phyloP scores from a whole-genome alignment of 768 basidiomycete species.

The Strobilomyces dryophilus region DNA sequence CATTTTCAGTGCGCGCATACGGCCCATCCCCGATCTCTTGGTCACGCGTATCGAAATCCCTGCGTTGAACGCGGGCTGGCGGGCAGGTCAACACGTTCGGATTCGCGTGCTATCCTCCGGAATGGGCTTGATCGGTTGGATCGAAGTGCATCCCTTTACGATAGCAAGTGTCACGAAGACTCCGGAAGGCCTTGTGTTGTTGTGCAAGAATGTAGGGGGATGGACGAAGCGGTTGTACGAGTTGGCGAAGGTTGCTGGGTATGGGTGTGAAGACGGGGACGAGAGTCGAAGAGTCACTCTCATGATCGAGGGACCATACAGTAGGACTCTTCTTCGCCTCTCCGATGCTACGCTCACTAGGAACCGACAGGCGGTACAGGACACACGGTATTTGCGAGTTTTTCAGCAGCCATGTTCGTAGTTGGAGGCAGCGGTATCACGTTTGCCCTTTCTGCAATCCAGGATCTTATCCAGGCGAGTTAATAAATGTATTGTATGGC shows the following conservation, averaged over 20 bases:
- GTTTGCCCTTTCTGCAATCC: slow-evolving; percentile 46
- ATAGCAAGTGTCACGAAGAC: slow-evolving; percentile 42
- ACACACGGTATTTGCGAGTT: slow-evolving; percentile 45
- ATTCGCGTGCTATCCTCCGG: slow-evolving; percentile 41
- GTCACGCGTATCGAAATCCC: slow-evolving; percentile 47
- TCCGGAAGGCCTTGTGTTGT: slow-evolving; percentile 43
- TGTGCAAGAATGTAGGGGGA: slow-evolving; percentile 47
- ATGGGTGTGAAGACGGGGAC: slow-evolving; percentile 27
- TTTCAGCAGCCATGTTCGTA: slow-evolving; percentile 51
- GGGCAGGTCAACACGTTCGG: slow-evolving; percentile 58
- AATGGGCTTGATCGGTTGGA: slow-evolving; percentile 37
- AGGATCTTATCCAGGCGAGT: slow-evolving; percentile 46
- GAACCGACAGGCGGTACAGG: slow-evolving; percentile 36
- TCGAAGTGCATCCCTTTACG: slow-evolving; percentile 51
- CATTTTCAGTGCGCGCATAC: slow-evolving; percentile 39
- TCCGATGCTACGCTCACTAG: neutral
- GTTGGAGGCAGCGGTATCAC: slow-evolving; percentile 63
- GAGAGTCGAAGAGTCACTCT: slow-evolving; percentile 32
- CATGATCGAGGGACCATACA: slow-evolving; percentile 54
- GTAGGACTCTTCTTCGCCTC: slow-evolving; percentile 18
- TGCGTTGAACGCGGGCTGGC: slow-evolving; percentile 47
- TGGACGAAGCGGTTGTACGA: slow-evolving; percentile 47
- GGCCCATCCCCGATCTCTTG: slow-evolving; percentile 41
- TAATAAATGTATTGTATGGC: neutral
- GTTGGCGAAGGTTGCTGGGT: slow-evolving; percentile 34